These are phyloP conservation scores for Lumnitzera racemosa DNA, from an alignment of 345 rosid genomes.

Conservation along the genomic window DNA sequence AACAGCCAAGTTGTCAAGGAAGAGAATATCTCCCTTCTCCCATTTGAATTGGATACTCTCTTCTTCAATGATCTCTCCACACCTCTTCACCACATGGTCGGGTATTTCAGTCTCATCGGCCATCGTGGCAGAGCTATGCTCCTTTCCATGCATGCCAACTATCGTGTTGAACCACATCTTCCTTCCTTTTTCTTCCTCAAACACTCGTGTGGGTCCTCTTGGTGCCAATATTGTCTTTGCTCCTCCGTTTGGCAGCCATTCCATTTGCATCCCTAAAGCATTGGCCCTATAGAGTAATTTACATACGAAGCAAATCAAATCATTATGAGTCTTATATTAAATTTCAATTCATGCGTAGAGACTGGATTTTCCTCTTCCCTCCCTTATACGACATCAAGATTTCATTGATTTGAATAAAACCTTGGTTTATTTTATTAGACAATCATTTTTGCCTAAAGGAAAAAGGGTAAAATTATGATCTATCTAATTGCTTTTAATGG, in stretches of 20 bases:
- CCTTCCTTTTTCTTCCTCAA: slow-evolving; percentile 56
- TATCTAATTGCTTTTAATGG: too few relatives aligned
- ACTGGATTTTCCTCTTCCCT: too few relatives aligned
- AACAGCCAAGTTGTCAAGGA: slow-evolving; percentile 53
- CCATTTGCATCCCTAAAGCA: slow-evolving; percentile 48
- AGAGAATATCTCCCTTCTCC: slow-evolving; percentile 60
- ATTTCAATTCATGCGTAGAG: too few relatives aligned
- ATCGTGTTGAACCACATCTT: slow-evolving; percentile 67
- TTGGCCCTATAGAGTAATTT: slow-evolving; percentile 21
- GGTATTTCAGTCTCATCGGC: slow-evolving; percentile 58
- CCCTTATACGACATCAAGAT: too few relatives aligned
- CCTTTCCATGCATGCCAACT: slow-evolving; percentile 61
- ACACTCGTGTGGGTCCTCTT: slow-evolving; percentile 38
- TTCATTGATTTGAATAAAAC: too few relatives aligned
- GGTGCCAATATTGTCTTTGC: slow-evolving; percentile 35
- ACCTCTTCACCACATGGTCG: slow-evolving; percentile 35
- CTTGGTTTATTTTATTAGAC: too few relatives aligned
- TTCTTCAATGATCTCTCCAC: slow-evolving; percentile 56
- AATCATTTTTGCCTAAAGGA: too few relatives aligned
- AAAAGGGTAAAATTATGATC: too few relatives aligned
- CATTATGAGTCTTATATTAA: too few relatives aligned
- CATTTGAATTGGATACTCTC: slow-evolving; percentile 71
- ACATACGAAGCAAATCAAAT: not conserved
- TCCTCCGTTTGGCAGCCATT: slow-evolving; percentile 49
- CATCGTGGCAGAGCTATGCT: slow-evolving; percentile 44